Conservation (phyloP, 805 yeast species). For the Debaryomyces castellii region DNA sequence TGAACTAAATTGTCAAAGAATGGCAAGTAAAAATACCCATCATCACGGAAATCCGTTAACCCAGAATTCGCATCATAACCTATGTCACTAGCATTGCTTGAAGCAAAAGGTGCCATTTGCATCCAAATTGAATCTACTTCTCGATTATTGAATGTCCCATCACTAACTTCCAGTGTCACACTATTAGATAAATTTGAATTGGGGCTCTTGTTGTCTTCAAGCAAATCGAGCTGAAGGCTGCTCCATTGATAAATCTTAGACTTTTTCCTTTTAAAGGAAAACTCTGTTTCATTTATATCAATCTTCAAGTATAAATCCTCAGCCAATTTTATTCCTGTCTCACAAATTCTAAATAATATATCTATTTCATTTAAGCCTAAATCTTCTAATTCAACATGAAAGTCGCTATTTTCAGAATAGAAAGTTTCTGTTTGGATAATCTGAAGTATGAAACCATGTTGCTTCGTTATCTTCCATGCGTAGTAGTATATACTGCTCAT, state of each 20-base stretch:
- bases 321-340: neutral
- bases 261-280: neutral
- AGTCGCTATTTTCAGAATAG: conserved; percentile 18
- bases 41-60: neutral
- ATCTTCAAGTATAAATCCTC: neutral
- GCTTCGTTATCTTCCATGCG: conserved; percentile 38
- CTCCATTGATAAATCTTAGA: neutral
- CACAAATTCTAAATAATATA: neutral
- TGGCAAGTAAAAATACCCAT: neutral
- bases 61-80: neutral
- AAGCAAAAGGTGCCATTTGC: neutral
- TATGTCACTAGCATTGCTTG: neutral
- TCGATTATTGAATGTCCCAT: neutral
- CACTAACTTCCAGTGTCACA: neutral
- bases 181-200: neutral
- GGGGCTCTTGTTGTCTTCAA: neutral
- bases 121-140: neutral
- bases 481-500: conserved; percentile 35
- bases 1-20: too few relatives aligned
- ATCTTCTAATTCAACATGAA: neutral
- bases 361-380: neutral
- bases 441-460: conserved; percentile 29
- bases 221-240: neutral
- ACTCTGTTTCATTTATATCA: neutral
- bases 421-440: conserved; percentile 28